phyloP scores from a whole-genome alignment of 441 rosid species.

The Adansonia madagascariensis region DNA sequence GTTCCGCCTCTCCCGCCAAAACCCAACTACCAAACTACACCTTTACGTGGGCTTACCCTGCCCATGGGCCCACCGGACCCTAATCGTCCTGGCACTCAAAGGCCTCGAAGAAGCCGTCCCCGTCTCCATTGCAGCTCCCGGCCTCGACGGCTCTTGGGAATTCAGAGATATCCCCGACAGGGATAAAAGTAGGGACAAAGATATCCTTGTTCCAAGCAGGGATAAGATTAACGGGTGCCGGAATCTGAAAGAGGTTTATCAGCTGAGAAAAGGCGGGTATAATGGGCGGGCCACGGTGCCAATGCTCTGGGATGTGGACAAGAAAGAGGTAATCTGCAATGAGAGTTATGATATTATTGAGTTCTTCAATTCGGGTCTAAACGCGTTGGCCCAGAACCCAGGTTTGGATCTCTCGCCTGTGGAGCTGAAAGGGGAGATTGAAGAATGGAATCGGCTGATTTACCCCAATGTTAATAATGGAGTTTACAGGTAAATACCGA shows the following conservation, averaged over 20 bases:
- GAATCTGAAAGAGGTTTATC: conserved; percentile 74
- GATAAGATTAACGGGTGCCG: conserved; percentile 57
- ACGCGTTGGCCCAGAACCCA: conserved; percentile 53
- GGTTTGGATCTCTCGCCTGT: conserved; percentile 62
- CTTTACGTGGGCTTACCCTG: conserved; percentile 91
- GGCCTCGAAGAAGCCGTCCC: conserved; percentile 71
- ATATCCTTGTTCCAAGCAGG: conserved; percentile 53
- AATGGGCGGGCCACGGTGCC: conserved; percentile 82
- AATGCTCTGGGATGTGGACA: conserved; percentile 72
- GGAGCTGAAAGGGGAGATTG: conserved; percentile 52
- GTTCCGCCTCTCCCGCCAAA: conserved; percentile 57
- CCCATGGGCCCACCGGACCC: conserved; percentile 93
- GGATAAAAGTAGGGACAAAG: conserved; percentile 37
- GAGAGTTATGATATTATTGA: conserved; percentile 81
- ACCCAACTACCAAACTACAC: conserved; percentile 50
- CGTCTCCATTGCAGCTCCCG: conserved; percentile 70
- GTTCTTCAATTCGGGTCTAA: conserved; percentile 66
- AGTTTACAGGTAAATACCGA: conserved; percentile 64
- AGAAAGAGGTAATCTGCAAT: conserved; percentile 71
- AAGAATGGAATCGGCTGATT: conserved; percentile 69
- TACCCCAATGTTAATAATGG: conserved; percentile 85
- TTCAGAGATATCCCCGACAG: conserved; percentile 36
- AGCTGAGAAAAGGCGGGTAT: conserved; percentile 60
- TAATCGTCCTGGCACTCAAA: conserved; percentile 80
- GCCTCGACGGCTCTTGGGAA: conserved; percentile 87